A percentile compares a stretch with the other conserved stretches of the same genome.
phyloP scores from a whole-genome alignment of 1,284 basidiomycete species.

The Paramarasmius palmivorus region DNA sequence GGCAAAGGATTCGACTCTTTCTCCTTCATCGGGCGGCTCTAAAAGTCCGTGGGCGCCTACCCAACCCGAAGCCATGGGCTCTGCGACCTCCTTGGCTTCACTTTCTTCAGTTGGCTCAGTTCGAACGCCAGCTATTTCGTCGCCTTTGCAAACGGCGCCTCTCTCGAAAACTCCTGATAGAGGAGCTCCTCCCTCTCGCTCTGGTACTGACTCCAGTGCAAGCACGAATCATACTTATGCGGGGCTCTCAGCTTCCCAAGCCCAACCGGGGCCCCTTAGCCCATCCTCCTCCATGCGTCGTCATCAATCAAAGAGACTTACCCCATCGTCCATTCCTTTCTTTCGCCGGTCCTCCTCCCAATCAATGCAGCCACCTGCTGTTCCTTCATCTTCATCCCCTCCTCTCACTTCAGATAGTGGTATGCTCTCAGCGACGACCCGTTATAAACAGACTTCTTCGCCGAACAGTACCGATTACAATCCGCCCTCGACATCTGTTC shows the following conservation, averaged over 20 bases:
- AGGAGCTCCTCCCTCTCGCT: slow-evolving; percentile 51
- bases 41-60: slow-evolving; percentile 63
- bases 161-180: slow-evolving; percentile 58
- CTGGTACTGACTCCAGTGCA: slow-evolving; percentile 71
- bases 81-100: slow-evolving; percentile 71
- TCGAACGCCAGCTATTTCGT: slow-evolving; percentile 38
- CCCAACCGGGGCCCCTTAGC: slow-evolving; percentile 57
- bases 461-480: slow-evolving; percentile 50
- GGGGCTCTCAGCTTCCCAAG: slow-evolving; percentile 46
- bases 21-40: slow-evolving; percentile 38
- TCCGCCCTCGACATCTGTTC: slow-evolving; percentile 53
- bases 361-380: slow-evolving; percentile 67
- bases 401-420: slow-evolving; percentile 52
- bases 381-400: slow-evolving; percentile 43
- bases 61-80: slow-evolving; percentile 72
- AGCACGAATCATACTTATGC: slow-evolving; percentile 60
- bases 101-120: slow-evolving; percentile 71
- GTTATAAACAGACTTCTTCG: slow-evolving; percentile 42
- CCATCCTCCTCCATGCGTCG: slow-evolving; percentile 67
- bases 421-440: slow-evolving; percentile 38
- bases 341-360: slow-evolving; percentile 92
- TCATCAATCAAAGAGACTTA: slow-evolving; percentile 76
- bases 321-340: slow-evolving; percentile 94
- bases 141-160: slow-evolving; percentile 21
- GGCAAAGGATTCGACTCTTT: slow-evolving; percentile 58